Base-by-base conservation (phyloP, 805 yeast species). In the Kluyveromyces wickerhamii region DNA sequence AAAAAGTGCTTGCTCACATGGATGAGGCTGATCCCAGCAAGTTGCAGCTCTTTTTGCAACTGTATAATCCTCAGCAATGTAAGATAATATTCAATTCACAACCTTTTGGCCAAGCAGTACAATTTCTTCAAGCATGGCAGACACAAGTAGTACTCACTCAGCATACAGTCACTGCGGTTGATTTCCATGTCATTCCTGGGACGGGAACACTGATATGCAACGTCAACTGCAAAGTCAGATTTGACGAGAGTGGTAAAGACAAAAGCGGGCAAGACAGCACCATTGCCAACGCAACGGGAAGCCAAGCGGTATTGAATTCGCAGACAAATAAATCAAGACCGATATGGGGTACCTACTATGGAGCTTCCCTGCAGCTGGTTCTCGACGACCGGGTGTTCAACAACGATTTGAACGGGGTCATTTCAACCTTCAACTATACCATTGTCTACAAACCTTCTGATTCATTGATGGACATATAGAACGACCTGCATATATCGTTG, bases 171-270 rank as follows among this genome's bases (percentile, higher is more conserved):
- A 72, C 74, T n/a, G 71, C 77, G 9, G 66, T 70, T 35, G 89
- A 81, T 51, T 68, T 74, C 30, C 92, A 81, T 49, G 59, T 73
- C 38, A 69, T 81, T 7, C 83, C 83, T 0, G 84, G 84, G 1
- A 66, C 81, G 0, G 76, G 74, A 1, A 63, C 71, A 1, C 53
- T 66, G 24, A 64, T 79, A 6, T 64, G 77, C 19, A 68, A 67
- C 37, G 58, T 74, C 11, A 63, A 65, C 34, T 62, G 74, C 11
- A 82, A 79, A 52, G 82, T 81, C 9, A 65, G 77, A 40, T 82
- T 81, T 46, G 92, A 83, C 54, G 92, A 83, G 48, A 70, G 79
- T 35, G 92, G 92, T 0, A 69, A 63, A 40, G 78, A 76, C 40
- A 71, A 77, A 49, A 48, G 72, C 18, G 87, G 87, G 2, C 81